Evolutionary conservation across 1,139 yeast genomes (phyloP).

Genomic region (Ogataea hybrid): DNA sequence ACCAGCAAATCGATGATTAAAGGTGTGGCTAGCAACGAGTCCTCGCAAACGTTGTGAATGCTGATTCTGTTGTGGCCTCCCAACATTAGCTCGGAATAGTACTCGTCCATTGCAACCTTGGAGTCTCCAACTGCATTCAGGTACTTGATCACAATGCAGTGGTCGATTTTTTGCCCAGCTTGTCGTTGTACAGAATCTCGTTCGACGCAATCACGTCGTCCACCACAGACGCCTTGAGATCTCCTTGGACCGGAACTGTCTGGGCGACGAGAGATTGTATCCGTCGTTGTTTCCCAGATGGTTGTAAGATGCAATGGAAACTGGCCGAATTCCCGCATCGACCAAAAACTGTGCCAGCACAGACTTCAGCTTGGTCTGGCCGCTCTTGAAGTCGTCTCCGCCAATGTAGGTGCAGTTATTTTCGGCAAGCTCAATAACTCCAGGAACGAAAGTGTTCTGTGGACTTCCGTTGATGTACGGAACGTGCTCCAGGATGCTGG

Average conservation of each 20-base stretch:
- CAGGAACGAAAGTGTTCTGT: slow-evolving; percentile 96
- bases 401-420: slow-evolving; percentile 75
- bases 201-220: slow-evolving; percentile 94
- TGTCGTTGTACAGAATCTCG: slow-evolving; percentile 79
- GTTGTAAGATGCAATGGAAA: slow-evolving; percentile 92
- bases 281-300: slow-evolving; percentile 98
- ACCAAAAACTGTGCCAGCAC: slow-evolving; percentile 94
- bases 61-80: slow-evolving; percentile 96
- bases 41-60: slow-evolving; percentile 95
- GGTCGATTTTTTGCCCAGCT: slow-evolving; percentile 79
- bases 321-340: slow-evolving; percentile 96
- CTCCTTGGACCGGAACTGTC: slow-evolving; percentile 94
- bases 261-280: slow-evolving; percentile 84
- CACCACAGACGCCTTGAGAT: slow-evolving; percentile 87
- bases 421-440: slow-evolving; percentile 88
- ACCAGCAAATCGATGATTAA: slow-evolving; percentile 88
- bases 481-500: slow-evolving; percentile 80
- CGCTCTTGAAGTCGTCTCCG: slow-evolving; percentile 97
- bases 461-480: slow-evolving; percentile 97
- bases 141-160: slow-evolving; percentile 93
- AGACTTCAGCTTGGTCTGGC: slow-evolving; percentile 93
- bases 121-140: slow-evolving; percentile 94
- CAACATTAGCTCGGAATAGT: slow-evolving; percentile 93
- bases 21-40: slow-evolving; percentile 92
- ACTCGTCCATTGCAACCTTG: slow-evolving; percentile 98